Conservation (phyloP, 2,329 filamentous ascomycete genomes). For the Fusarium keratoplasticum region DNA sequence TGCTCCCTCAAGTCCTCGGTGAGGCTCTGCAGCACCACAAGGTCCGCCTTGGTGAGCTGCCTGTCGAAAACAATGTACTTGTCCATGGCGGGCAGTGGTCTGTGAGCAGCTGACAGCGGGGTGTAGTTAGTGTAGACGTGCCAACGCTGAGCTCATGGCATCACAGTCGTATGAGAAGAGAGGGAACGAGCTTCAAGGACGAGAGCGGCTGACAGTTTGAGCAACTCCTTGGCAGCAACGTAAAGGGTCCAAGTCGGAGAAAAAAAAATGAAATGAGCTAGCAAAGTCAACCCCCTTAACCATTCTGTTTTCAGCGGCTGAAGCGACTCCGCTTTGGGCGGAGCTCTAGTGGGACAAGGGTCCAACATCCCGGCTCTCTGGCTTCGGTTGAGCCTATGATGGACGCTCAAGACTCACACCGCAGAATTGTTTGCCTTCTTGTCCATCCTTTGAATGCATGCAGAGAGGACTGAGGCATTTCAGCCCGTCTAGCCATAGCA, state of each 20-base stretch:
- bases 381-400: not conserved
- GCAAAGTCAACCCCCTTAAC: slow-evolving; percentile 1
- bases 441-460: not conserved
- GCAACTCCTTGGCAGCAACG: not conserved
- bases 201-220: not conserved
- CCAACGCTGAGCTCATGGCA: not conserved
- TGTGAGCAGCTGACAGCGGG: not conserved
- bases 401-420: not conserved
- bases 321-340: not conserved
- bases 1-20: slow-evolving; percentile 28
- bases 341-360: not conserved
- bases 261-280: not conserved
- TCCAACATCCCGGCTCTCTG: not conserved
- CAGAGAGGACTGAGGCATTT: not conserved
- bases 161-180: not conserved
- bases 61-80: slow-evolving; percentile 2
- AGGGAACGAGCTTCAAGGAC: not conserved
- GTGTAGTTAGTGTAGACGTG: not conserved
- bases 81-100: not conserved
- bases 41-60: not conserved
- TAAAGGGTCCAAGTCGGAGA: not conserved
- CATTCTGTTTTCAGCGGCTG: not conserved
- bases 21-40: slow-evolving; percentile 15
- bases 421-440: not conserved
- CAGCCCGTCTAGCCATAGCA: not conserved